Base-by-base conservation (phyloP, 495 filamentous ascomycete genomes). In the Jackrogersella multiformis region DNA sequence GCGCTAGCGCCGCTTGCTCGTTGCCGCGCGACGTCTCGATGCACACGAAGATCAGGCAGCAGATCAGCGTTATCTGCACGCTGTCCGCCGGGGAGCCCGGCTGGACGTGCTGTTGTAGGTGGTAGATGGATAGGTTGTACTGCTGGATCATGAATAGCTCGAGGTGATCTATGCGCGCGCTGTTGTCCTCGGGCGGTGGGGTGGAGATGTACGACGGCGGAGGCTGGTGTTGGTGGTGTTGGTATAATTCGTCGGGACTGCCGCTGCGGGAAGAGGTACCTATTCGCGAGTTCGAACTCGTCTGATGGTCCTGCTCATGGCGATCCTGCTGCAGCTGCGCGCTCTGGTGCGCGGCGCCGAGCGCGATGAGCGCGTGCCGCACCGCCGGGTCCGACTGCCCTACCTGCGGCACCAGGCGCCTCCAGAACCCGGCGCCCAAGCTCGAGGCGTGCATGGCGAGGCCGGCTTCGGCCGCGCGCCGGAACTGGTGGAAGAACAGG, bases 141-240 rank as follows among this genome's bases (percentile, higher is more conserved):
- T 78, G 76, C 51, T 79, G 74, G 57, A 80, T 78, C 58, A 64
- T 73, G 61, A 78, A 77, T 4, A 79, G 38, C 21, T 80, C 76
- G 8, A 78, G 68, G 13, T 70, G 57, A n/a, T 74, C 73, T 30
- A 49, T 30, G 26, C 15, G 34, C 9, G 39, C 44, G 35, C 5
- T 53, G 51, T 18, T 23, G 36, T 58, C 58, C 13, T 62, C 58
- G 10, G 52, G 53, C 9, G 57, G 44, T 0, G 58, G 52, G 2
- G 57, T 52, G 1, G 65, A 49, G n/a, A 44, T 39, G 30, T 55
- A 46, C 24, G 41, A 39, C 4, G 12, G 4, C 21, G 20, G 18
- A 1, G n/a, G 42, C 0, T 26, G 41, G 8, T 23, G 41, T 9
- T 23, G 2, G 3, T 44, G 39, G 2, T 45, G 16, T 7, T 2